These are phyloP conservation scores for Sporothrix brunneoviolacea DNA, from an alignment of 2,329 filamentous ascomycete species.

Conservation along the genomic window DNA sequence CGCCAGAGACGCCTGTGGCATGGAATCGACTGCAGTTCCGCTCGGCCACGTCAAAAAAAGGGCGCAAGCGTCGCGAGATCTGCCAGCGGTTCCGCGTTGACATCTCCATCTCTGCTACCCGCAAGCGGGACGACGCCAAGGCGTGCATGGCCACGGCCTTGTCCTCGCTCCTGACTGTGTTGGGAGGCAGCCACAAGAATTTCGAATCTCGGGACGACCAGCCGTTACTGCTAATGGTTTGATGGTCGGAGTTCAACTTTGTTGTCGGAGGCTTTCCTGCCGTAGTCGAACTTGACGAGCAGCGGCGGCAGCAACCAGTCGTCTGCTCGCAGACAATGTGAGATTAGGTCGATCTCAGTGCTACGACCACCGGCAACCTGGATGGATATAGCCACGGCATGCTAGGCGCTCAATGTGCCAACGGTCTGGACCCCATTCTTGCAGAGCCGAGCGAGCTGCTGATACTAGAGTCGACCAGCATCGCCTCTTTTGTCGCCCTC, in stretches of 20 bases:
- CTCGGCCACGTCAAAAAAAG: constrained; percentile 4
- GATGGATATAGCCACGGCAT: too few species aligned
- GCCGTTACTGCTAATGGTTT: background rate
- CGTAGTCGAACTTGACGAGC: too few species aligned
- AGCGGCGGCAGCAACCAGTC: too few species aligned
- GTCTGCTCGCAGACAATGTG: too few species aligned
- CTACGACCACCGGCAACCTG: too few species aligned
- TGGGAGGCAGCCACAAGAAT: constrained; percentile 1
- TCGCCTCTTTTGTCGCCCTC: too few species aligned
- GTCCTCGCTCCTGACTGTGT: background rate
- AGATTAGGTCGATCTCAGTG: too few species aligned
- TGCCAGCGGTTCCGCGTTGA: constrained; percentile 2
- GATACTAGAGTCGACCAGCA: too few species aligned
- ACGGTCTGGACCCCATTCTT: too few species aligned
- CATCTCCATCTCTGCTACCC: background rate
- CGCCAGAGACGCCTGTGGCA: background rate
- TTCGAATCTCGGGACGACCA: background rate
- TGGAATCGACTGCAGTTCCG: background rate
- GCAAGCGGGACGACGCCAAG: background rate
- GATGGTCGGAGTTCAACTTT: background rate
- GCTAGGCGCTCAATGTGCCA: too few species aligned
- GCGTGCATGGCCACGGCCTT: background rate
- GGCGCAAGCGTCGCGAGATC: constrained; percentile 1
- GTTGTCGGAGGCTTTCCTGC: too few species aligned
- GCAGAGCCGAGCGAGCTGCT: too few species aligned